Evolutionary conservation across 495 filamentous ascomycete genomes (phyloP).

Genomic region (Penicillium cataractarum): DNA sequence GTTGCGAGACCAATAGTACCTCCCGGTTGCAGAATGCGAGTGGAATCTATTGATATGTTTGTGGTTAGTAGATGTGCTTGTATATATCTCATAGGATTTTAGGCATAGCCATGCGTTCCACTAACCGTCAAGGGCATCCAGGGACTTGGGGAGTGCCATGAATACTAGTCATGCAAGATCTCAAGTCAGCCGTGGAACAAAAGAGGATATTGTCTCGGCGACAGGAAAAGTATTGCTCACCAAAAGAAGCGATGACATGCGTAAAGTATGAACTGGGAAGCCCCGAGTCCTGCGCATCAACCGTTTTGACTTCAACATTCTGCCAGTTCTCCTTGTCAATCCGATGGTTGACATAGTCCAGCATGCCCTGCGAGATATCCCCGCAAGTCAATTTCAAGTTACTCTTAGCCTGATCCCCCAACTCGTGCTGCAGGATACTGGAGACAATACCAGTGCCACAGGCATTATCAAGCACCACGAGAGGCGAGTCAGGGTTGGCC

Average conservation of each 20-base stretch:
- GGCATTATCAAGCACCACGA: slow-evolving; percentile 44
- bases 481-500: slow-evolving; percentile 20
- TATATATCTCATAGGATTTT: background rate
- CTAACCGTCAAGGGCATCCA: slow-evolving; percentile 39
- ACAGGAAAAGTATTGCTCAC: slow-evolving; percentile 16
- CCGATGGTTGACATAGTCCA: slow-evolving; percentile 33
- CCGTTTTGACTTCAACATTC: slow-evolving; percentile 30
- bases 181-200: background rate
- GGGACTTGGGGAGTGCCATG: slow-evolving; percentile 29
- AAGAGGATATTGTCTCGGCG: background rate
- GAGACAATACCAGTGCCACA: slow-evolving; percentile 49
- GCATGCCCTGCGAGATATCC: slow-evolving; percentile 40
- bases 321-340: slow-evolving; percentile 37
- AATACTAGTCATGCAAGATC: slow-evolving; percentile 21
- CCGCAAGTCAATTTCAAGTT: slow-evolving; percentile 39
- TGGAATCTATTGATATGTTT: slow-evolving; percentile 28
- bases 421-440: slow-evolving; percentile 27
- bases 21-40: slow-evolving; percentile 40
- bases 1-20: slow-evolving; percentile 41
- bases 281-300: slow-evolving; percentile 40
- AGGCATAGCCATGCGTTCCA: background rate
- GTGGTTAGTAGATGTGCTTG: slow-evolving; percentile 1
- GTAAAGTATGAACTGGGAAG: slow-evolving; percentile 35
- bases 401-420: slow-evolving; percentile 26
- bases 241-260: slow-evolving; percentile 43